A percentile compares a stretch with the other conserved stretches of the same genome.
phyloP scores from a whole-genome alignment of 257 asterid species.

The Leonotis leonurus region DNA sequence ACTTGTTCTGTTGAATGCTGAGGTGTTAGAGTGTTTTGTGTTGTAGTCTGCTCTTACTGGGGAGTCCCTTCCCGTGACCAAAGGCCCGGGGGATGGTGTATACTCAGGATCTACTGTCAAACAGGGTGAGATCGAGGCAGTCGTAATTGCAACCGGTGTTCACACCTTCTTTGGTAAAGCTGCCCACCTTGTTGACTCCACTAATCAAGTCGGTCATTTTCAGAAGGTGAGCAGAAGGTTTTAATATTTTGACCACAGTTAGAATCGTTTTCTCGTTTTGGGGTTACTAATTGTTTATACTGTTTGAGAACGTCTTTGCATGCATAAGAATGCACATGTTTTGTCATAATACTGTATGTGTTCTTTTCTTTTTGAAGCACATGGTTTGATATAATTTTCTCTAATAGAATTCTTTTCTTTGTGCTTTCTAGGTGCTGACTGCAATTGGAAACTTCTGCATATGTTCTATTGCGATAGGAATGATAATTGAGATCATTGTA shows the following conservation, averaged over 20 bases:
- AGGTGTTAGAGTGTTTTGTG: not conserved
- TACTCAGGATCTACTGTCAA: slow-evolving; percentile 81
- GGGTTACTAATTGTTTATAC: not conserved
- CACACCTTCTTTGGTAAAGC: slow-evolving; percentile 86
- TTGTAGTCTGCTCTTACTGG: slow-evolving; percentile 77
- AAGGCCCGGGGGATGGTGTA: slow-evolving; percentile 55
- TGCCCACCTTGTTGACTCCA: slow-evolving; percentile 78
- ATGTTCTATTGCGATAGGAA: slow-evolving; percentile 68
- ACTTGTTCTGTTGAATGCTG: not conserved
- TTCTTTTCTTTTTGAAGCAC: not conserved
- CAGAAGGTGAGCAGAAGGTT: slow-evolving; percentile 46
- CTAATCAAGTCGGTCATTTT: slow-evolving; percentile 79
- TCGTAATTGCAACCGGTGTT: slow-evolving; percentile 81
- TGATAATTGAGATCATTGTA: slow-evolving; percentile 60
- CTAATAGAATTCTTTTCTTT: slow-evolving; percentile 10
- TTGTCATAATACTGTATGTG: not conserved
- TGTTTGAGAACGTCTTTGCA: not conserved
- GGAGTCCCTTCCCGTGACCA: slow-evolving; percentile 71
- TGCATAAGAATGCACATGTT: not conserved
- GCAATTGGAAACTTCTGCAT: slow-evolving; percentile 80
- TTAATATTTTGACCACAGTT: not conserved
- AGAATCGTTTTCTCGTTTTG: not conserved
- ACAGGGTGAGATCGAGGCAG: slow-evolving; percentile 83
- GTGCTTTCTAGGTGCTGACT: slow-evolving; percentile 49
- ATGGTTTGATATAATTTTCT: not conserved